Conservation (phyloP, 148 eudicot species). For the Chenopodium formosanum region DNA sequence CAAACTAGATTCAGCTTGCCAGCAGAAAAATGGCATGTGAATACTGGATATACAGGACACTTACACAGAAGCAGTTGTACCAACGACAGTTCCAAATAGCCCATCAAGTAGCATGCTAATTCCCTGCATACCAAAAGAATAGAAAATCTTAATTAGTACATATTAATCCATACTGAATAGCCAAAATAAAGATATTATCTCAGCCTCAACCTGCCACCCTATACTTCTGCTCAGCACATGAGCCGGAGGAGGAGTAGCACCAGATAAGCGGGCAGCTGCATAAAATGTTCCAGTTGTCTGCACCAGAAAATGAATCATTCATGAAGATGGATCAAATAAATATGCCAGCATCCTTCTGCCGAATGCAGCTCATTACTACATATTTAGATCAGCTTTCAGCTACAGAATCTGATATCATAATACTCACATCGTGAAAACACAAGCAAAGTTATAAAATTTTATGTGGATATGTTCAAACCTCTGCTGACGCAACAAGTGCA, state of each 20-base stretch:
- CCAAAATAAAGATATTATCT: constrained; percentile 1
- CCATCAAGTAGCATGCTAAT: constrained; percentile 84
- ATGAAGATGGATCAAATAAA: background rate
- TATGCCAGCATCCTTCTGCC: background rate
- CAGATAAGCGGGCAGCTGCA: constrained; percentile 86
- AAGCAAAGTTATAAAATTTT: background rate
- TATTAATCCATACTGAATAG: background rate
- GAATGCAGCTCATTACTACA: background rate
- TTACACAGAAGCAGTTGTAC: constrained; percentile 88
- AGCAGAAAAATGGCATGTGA: background rate
- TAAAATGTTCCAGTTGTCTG: constrained; percentile 90
- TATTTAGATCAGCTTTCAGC: background rate
- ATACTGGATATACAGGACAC: constrained; percentile 20
- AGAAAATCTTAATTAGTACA: background rate
- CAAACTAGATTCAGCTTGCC: background rate
- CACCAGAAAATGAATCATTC: constrained; percentile 20
- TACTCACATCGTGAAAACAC: background rate
- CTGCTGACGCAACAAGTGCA: constrained; percentile 85
- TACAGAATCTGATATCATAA: background rate
- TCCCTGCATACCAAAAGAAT: constrained; percentile 50
- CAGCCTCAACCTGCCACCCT: constrained; percentile 73
- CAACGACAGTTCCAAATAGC: constrained; percentile 78
- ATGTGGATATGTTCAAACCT: constrained; percentile 43
- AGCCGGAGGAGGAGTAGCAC: constrained; percentile 90
- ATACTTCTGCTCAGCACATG: constrained; percentile 87